Evolutionary conservation across 2,329 filamentous ascomycete genomes (phyloP), one percentile per base, ranked within the genome.

Genomic region (Monilinia aucupariae): DNA sequence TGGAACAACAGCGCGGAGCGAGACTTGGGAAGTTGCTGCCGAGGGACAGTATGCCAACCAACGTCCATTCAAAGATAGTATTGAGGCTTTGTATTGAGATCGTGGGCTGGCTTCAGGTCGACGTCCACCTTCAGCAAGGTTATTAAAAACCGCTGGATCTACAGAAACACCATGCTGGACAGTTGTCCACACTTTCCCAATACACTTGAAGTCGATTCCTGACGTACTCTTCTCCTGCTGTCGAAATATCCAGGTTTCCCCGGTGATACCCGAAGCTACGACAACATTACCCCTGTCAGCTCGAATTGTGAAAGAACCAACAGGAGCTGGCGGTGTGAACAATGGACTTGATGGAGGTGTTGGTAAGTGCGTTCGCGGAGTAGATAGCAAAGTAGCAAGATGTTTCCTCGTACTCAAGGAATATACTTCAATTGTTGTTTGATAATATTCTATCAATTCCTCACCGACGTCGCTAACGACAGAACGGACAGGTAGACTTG

Each of bases 131-230:
- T 73, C 72, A n/a, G 56, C 62, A 56, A 64, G 62, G 6, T 65
- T 64, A 60, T 64, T 64, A 1, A 68, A 51, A 34, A 56, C 56
- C 15, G 58, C 64, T 7, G 69, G 47, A 22, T 73, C 71, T 30
- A 78, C 78, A 64, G 80, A 80, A 22, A 78, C 75, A 37, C 78
- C 77, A 67, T 85, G 82, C 72, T 94, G 90, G 34, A 96, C 79
- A 51, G 86, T 87, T 0, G 94, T 97, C 94, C 94, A 99, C 22
- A 96, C 78, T 76, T 99, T 99, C 25, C 88, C 92, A 32, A 62
- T 55, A 34, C 60, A 62, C n/a, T 39, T 62, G 20, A 62, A 43
- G 7, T 62, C 52, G 20, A 62, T 25, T 27, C 47, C 41, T 22
- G 47, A n/a, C 25, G 25, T 22, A 49, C 32, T 22, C 6, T 20